Conservation (phyloP, 1,284 basidiomycete genomes). For the Anthracocystis panici-leucophaei region DNA sequence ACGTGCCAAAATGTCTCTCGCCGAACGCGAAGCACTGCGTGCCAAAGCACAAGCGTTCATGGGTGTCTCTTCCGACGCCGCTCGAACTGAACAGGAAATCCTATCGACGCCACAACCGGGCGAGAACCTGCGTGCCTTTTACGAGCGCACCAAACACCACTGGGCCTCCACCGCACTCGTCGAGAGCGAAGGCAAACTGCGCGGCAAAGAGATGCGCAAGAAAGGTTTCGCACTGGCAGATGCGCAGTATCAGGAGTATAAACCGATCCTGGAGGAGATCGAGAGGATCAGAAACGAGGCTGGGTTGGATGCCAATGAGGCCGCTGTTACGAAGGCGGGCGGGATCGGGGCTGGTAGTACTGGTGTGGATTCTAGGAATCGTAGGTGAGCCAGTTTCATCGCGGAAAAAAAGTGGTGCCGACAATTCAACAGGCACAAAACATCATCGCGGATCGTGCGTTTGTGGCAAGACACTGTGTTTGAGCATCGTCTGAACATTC, state of each 20-base stretch:
- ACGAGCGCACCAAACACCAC: conserved; percentile 77
- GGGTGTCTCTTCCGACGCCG: conserved; percentile 78
- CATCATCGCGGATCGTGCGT: neutral
- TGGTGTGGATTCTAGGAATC: conserved; percentile 50
- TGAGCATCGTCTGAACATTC: neutral
- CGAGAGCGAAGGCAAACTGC: conserved; percentile 73
- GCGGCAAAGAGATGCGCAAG: conserved; percentile 83
- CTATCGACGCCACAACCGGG: conserved; percentile 86
- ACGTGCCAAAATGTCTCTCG: conserved; percentile 36
- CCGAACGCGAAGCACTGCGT: conserved; percentile 73
- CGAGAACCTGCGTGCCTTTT: conserved; percentile 88
- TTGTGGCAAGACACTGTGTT: neutral
- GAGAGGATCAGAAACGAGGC: conserved; percentile 86
- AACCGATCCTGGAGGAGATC: conserved; percentile 72
- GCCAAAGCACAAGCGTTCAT: conserved; percentile 79
- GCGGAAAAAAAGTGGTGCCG: neutral
- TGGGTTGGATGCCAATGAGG: conserved; percentile 86
- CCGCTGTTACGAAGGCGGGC: conserved; percentile 45
- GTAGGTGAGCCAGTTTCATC: conserved; percentile 27
- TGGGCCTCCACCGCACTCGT: conserved; percentile 83
- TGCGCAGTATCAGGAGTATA: conserved; percentile 64
- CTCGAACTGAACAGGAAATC: conserved; percentile 78
- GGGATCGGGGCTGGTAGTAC: conserved; percentile 47
- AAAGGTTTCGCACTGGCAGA: conserved; percentile 73
- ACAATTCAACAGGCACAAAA: neutral